Conservation (phyloP, 257 asterid genomes). For the Solanum corneliomulleri region DNA sequence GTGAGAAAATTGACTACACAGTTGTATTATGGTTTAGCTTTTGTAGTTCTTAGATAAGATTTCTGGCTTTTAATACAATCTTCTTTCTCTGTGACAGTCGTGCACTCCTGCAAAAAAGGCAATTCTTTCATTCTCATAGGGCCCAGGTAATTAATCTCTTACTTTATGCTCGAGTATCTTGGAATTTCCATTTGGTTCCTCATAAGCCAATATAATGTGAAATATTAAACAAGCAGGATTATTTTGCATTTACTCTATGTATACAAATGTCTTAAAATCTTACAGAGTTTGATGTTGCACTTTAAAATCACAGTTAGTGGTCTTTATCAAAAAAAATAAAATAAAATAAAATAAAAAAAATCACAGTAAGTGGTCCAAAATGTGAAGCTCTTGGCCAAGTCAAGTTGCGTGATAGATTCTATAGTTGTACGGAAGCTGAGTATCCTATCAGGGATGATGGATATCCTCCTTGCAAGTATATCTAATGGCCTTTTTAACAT, state of each 20-base stretch:
- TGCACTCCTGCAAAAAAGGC: constrained; percentile 88
- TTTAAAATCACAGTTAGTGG: neutral
- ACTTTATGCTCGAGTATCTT: neutral
- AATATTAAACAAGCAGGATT: neutral
- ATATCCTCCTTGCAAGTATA: neutral
- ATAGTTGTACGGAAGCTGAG: neutral
- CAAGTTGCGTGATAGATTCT: neutral
- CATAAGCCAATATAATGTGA: neutral
- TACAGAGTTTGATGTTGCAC: neutral
- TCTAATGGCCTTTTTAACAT: neutral
- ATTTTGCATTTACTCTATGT: neutral
- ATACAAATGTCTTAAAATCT: neutral
- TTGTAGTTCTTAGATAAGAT: neutral
- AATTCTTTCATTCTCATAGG: constrained; percentile 95
- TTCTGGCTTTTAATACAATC: neutral
- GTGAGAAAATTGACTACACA: neutral
- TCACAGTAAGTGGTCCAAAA: neutral
- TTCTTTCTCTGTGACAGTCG: constrained; percentile 37
- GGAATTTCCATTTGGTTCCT: neutral
- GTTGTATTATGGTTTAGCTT: neutral
- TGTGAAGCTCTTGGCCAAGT: neutral
- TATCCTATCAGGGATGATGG: neutral
- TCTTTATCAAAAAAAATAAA: neutral
- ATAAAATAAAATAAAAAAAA: neutral
- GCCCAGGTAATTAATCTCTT: constrained; percentile 69